Conservation (phyloP, 495 filamentous ascomycete genomes). For the Stereocaulon alpinum region DNA sequence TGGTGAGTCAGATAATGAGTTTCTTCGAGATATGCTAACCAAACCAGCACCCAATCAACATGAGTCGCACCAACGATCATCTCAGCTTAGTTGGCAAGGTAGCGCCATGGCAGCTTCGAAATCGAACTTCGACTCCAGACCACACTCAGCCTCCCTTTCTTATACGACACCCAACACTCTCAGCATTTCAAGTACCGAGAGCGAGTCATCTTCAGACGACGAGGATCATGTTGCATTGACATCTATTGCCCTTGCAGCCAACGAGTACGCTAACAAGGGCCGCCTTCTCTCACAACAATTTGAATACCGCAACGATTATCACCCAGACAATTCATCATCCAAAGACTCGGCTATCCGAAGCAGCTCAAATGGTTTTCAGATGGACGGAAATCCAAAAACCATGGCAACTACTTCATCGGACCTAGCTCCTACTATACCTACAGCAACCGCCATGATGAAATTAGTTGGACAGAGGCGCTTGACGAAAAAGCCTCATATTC, state of each 20-base stretch:
- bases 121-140: neutral
- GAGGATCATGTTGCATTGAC: neutral
- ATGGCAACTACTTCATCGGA: neutral
- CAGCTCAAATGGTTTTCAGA: neutral
- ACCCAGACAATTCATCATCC: neutral
- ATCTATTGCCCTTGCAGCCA: neutral
- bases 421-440: no score
- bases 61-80: neutral
- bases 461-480: neutral
- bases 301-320: neutral
- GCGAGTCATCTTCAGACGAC: neutral
- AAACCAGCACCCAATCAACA: neutral
- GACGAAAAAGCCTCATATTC: neutral
- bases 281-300: slow-evolving; percentile 4
- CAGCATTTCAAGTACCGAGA: neutral
- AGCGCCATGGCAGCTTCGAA: neutral
- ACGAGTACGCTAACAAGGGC: neutral
- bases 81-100: neutral
- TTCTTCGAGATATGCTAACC: neutral
- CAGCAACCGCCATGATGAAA: neutral
- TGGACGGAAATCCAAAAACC: neutral
- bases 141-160: neutral
- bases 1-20: neutral
- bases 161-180: neutral
- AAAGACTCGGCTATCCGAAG: neutral